These are phyloP conservation scores for Pleurozium schreberi DNA, from an alignment of 225 moss, liverwort and hornwort species.

Conservation along the genomic window DNA sequence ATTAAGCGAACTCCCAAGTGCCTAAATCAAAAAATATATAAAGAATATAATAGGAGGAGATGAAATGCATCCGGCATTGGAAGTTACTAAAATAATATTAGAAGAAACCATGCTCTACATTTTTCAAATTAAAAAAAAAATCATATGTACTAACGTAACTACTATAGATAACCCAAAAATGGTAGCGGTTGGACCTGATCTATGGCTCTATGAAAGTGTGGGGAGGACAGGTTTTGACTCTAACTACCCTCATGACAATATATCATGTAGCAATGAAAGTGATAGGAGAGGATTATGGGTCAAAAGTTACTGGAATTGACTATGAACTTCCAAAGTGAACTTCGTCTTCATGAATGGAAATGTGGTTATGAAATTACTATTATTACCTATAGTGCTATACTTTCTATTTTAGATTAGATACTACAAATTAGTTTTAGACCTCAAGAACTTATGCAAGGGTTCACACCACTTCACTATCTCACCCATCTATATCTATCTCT, in stretches of 20 bases:
- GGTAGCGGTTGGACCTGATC: neutral
- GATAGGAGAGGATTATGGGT: neutral
- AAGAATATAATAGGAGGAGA: neutral
- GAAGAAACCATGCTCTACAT: too few relatives aligned
- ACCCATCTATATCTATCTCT: too few relatives aligned
- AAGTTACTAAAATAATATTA: neutral
- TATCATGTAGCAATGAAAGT: neutral
- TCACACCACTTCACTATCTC: too few relatives aligned
- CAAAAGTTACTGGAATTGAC: neutral
- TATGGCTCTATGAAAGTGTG: fast-evolving
- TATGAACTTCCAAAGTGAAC: neutral
- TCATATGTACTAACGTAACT: too few relatives aligned
- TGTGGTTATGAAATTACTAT: too few relatives aligned
- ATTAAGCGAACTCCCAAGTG: neutral
- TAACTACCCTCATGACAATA: neutral
- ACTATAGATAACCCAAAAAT: neutral
- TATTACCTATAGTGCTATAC: neutral
- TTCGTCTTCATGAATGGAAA: neutral
- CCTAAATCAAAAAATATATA: neutral
- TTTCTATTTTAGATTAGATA: neutral
- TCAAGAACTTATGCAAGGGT: too few relatives aligned
- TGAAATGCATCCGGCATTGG: neutral
- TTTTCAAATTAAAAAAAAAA: neutral
- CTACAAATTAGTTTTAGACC: too few relatives aligned
- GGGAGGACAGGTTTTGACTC: neutral